Evolutionary conservation across 495 filamentous ascomycete species (phyloP).

Genomic region (Melanomma pulvis-pyrius): DNA sequence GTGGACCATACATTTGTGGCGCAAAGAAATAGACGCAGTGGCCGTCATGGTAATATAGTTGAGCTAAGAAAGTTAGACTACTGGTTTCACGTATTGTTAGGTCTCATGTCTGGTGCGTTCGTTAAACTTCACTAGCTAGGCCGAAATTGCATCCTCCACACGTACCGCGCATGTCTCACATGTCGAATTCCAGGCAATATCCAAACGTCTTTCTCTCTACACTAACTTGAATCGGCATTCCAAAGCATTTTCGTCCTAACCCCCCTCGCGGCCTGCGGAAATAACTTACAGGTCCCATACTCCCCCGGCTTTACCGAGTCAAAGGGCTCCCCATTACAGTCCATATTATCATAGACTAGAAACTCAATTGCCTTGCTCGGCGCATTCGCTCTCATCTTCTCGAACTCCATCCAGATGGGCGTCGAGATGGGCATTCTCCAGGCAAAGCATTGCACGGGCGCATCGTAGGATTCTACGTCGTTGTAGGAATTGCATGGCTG

Average conservation of each 20-base stretch:
- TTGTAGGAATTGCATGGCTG: neutral
- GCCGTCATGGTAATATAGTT: too few species aligned
- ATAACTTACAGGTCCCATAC: neutral
- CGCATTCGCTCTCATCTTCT: neutral
- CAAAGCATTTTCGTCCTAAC: slow-evolving; percentile 4
- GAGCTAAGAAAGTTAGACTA: too few species aligned
- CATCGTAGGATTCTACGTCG: neutral
- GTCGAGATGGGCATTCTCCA: neutral
- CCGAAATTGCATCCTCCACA: too few species aligned
- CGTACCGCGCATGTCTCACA: too few species aligned
- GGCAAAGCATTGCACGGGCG: neutral
- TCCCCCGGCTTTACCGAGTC: neutral
- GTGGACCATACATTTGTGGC: too few species aligned
- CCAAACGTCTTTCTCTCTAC: neutral
- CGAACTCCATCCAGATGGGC: neutral
- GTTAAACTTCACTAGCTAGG: too few species aligned
- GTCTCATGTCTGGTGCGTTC: too few species aligned
- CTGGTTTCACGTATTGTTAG: too few species aligned
- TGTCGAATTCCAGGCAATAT: neutral
- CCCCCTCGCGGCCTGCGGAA: neutral
- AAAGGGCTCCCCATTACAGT: neutral
- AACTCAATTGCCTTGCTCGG: slow-evolving; percentile 1
- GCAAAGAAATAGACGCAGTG: too few species aligned
- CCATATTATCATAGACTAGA: slow-evolving; percentile 4
- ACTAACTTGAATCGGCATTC: slow-evolving; percentile 11